phyloP scores from a whole-genome alignment of 768 basidiomycete species.

The Suillus discolor region DNA sequence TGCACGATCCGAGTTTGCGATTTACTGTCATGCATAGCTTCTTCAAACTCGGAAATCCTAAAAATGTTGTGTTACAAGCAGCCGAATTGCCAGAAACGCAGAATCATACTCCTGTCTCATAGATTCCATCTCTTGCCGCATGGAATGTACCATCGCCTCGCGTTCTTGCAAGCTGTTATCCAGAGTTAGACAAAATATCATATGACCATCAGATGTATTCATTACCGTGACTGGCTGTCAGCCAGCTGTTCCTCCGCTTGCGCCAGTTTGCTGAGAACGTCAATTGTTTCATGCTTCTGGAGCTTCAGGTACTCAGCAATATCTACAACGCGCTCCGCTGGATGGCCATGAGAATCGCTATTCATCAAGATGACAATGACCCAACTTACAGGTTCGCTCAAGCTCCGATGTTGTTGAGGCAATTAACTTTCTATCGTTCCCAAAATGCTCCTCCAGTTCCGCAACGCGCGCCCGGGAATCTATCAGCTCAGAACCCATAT shows the following conservation, averaged over 20 bases:
- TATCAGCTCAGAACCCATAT: constrained; percentile 43
- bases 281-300: constrained; percentile 31
- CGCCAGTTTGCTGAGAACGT: constrained; percentile 21
- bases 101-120: constrained; percentile 32
- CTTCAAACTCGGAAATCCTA: constrained; percentile 28
- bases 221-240: constrained; percentile 26
- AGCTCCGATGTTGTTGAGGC: constrained; percentile 25
- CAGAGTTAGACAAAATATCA: constrained; percentile 16
- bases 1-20: constrained; percentile 32
- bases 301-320: constrained; percentile 27
- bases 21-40: constrained; percentile 25
- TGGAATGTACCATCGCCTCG: constrained; percentile 26
- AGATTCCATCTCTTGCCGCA: constrained; percentile 32
- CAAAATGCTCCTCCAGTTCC: constrained; percentile 37
- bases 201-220: neutral
- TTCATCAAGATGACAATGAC: constrained; percentile 4
- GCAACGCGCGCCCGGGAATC: constrained; percentile 41
- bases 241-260: constrained; percentile 31
- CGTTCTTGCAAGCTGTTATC: constrained; percentile 26
- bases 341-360: constrained; percentile 21
- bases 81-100: constrained; percentile 9
- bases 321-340: constrained; percentile 23
- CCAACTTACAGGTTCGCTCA: constrained; percentile 26
- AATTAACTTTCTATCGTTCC: constrained; percentile 24
- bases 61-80: constrained; percentile 13